Evolutionary conservation across 352 stramenopile genomes (phyloP).

Genomic region (Globisporangium emineosum): DNA sequence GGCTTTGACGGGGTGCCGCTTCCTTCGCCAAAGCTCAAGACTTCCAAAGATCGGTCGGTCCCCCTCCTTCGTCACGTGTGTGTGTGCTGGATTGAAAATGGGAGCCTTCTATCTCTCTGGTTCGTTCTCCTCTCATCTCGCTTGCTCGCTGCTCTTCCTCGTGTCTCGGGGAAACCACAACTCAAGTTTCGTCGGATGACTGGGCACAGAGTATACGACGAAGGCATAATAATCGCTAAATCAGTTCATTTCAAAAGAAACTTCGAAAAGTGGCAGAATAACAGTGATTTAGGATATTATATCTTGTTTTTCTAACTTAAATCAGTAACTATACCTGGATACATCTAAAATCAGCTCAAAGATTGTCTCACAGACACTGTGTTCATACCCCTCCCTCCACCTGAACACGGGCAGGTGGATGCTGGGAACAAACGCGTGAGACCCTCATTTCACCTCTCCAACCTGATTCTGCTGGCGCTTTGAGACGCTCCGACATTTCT

Average conservation of each 20-base stretch:
- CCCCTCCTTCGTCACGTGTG: background rate
- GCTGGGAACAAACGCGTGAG: no score
- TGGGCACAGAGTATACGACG: background rate
- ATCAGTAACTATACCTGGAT: background rate
- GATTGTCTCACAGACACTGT: background rate
- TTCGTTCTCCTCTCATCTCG: background rate
- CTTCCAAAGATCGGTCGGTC: background rate
- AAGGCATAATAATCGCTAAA: background rate
- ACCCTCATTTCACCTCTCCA: background rate
- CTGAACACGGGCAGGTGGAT: no score
- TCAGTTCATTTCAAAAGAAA: background rate
- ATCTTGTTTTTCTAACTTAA: no score
- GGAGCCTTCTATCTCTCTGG: background rate
- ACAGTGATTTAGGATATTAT: no score
- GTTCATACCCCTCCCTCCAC: background rate
- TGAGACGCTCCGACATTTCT: background rate
- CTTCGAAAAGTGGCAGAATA: no score
- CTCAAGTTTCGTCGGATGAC: background rate
- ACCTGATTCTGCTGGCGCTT: background rate
- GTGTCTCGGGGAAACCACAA: background rate
- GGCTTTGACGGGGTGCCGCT: no score
- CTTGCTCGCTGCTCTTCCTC: background rate
- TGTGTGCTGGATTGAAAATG: background rate
- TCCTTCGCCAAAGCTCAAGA: no score
- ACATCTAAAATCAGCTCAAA: background rate